Percentiles rank a stretch among this genome's conserved stretches.
Evolutionary conservation across 192 early-diverging fungal genomes (phyloP).

Genomic region (Chytriomyces confervae): DNA sequence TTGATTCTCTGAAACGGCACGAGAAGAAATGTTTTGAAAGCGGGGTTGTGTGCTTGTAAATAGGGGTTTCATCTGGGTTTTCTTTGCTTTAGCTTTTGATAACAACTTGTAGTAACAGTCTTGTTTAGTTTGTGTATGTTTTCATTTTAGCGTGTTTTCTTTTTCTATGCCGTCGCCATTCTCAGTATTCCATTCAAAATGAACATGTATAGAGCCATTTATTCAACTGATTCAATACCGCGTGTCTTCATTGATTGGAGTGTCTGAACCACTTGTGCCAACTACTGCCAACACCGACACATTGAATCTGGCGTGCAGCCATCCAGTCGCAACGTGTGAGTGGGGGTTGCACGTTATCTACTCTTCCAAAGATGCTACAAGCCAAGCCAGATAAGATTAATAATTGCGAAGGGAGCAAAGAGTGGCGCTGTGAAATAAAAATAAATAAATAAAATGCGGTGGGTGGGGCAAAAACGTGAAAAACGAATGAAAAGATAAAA

Average conservation of each 20-base stretch:
- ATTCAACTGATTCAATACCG: background rate
- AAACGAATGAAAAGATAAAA: no score
- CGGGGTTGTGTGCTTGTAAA: background rate
- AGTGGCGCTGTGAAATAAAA: no score
- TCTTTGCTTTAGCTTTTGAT: background rate
- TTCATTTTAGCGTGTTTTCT: slow-evolving; percentile 1
- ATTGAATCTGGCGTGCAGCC: background rate
- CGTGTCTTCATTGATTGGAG: background rate
- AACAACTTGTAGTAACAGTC: background rate
- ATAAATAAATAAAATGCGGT: no score
- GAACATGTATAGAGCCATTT: background rate
- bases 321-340: no score
- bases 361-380: no score
- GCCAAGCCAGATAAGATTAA: no score
- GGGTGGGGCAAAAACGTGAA: no score
- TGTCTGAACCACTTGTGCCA: background rate
- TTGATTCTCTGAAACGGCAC: slow-evolving; percentile 15
- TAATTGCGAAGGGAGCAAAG: no score
- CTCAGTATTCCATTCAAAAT: background rate
- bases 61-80: no score
- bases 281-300: background rate
- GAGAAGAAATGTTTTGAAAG: slow-evolving; percentile 9
- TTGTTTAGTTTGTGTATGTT: background rate
- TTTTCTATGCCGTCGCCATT: background rate
- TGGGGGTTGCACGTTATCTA: no score